phyloP scores from a whole-genome alignment of 345 rosid genomes.

The Psidium friedrichsthalianum region DNA sequence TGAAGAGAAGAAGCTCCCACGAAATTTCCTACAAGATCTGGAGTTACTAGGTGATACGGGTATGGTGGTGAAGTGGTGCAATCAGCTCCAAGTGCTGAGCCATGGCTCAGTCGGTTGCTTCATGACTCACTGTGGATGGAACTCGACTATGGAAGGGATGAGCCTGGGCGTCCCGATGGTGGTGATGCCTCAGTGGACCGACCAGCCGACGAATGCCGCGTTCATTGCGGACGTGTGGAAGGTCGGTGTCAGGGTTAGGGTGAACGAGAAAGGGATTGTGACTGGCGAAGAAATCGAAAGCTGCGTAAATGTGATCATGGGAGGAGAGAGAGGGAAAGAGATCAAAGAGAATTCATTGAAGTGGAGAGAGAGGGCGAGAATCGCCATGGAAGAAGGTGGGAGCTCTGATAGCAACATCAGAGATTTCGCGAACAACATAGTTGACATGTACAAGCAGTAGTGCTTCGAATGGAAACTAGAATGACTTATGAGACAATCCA shows the following conservation, averaged over 20 bases:
- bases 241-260: constrained; percentile 29
- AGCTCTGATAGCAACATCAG: constrained; percentile 38
- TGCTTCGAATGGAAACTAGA: not conserved
- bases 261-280: constrained; percentile 19
- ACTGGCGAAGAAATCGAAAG: constrained; percentile 27
- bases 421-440: constrained; percentile 13
- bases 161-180: constrained; percentile 14
- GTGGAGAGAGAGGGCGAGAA: constrained; percentile 39
- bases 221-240: constrained; percentile 46
- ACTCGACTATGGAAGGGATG: constrained; percentile 15
- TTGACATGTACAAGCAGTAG: not conserved
- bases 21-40: constrained; percentile 10
- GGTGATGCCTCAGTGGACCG: constrained; percentile 17
- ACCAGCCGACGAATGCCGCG: constrained; percentile 16
- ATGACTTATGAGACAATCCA: not conserved
- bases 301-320: constrained; percentile 41
- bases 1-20: constrained; percentile 29
- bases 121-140: constrained; percentile 48
- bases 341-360: constrained; percentile 24
- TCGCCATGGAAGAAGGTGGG: constrained; percentile 38
- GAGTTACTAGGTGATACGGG: constrained; percentile 16
- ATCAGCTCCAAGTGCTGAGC: constrained; percentile 35
- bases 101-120: constrained; percentile 36
- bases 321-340: constrained; percentile 24
- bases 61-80: constrained; percentile 38